A percentile compares a stretch with the other conserved stretches of the same genome.
phyloP scores from a whole-genome alignment of 345 rosid species.

The Brassica nigra region DNA sequence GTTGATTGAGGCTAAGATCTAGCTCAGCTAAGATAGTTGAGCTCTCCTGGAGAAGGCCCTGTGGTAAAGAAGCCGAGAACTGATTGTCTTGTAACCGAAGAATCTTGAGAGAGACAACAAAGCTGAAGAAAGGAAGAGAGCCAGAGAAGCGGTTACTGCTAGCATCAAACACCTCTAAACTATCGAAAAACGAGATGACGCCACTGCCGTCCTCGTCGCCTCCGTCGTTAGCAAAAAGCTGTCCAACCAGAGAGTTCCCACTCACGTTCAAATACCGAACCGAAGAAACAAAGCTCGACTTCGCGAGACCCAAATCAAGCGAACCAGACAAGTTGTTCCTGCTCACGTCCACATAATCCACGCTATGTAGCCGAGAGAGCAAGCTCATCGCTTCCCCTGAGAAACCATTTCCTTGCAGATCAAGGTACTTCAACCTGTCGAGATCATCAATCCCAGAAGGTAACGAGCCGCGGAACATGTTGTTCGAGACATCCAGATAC shows the following conservation, averaged over 20 bases:
- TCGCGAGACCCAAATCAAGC: conserved; percentile 69
- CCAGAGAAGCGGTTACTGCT: conserved; percentile 71
- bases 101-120: conserved; percentile 72
- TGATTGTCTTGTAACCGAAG: conserved; percentile 72
- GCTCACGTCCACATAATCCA: conserved; percentile 66
- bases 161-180: conserved; percentile 87
- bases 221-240: conserved; percentile 73
- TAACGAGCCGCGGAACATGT: conserved; percentile 56
- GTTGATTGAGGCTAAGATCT: conserved; percentile 79
- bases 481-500: conserved; percentile 60
- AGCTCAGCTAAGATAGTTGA: conserved; percentile 79
- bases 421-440: conserved; percentile 57
- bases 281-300: conserved; percentile 63
- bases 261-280: conserved; percentile 67
- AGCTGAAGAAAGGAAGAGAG: conserved; percentile 67
- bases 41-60: conserved; percentile 68
- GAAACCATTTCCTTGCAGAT: conserved; percentile 62
- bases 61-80: conserved; percentile 66
- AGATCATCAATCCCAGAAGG: conserved; percentile 56
- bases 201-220: conserved; percentile 53
- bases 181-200: conserved; percentile 68
- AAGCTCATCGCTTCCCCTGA: conserved; percentile 72
- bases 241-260: conserved; percentile 58
- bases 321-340: conserved; percentile 73
- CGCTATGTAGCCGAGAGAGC: conserved; percentile 52